Evolutionary conservation across 2,329 filamentous ascomycete species (phyloP), one percentile per base, ranked within the genome.

Genomic region (Colletotrichum melonis): DNA sequence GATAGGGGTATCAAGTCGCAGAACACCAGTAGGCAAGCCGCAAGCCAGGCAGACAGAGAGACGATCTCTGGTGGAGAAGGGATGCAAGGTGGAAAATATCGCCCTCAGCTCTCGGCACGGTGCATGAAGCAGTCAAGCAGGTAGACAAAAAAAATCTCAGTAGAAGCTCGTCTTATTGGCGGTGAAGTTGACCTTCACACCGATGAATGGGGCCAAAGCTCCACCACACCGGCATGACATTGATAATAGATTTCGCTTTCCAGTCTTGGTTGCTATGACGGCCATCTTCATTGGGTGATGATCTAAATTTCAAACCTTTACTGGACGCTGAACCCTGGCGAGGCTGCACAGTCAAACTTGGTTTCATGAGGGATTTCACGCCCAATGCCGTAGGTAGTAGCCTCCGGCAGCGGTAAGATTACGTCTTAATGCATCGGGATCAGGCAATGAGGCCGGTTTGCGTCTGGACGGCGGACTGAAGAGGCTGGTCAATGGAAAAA

Each of bases 341-440:
- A 73, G 67, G 56, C 71, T 71, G 71, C 71, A 66, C 54, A 62
- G 26, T 71, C 62, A 60, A 73, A 71, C 71, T 66, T 73, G 67
- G 62, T 71, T 73, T 73, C 55, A 66, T 71, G 71, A 71, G 71
- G 71, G 60, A 73, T 73, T 73, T 73, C 67, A 66, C 57, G 60
- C 57, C 42, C 62, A 49, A 64, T 54, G 30, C n/a, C 49, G 46
- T 26, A 55, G 30, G 28, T 6, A 26, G 42, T 19, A 63, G 65
- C 32, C 19, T n/a, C 32, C 35, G n/a, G 28, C 67, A 42, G 56
- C 60, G 46, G 46, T 73, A 66, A 73, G 71, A 73, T 73, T 73
- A 73, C 71, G 71, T 73, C 67, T 73, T 73, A 71, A 71, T 73
- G 71, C 71, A 66, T 65, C 70, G 60, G 35, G 35, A 60, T 66